Percentiles rank a stretch among this genome's conserved stretches.
Conservation (phyloP, 352 stramenopile genomes). For the Phytophthora nicotianae region DNA sequence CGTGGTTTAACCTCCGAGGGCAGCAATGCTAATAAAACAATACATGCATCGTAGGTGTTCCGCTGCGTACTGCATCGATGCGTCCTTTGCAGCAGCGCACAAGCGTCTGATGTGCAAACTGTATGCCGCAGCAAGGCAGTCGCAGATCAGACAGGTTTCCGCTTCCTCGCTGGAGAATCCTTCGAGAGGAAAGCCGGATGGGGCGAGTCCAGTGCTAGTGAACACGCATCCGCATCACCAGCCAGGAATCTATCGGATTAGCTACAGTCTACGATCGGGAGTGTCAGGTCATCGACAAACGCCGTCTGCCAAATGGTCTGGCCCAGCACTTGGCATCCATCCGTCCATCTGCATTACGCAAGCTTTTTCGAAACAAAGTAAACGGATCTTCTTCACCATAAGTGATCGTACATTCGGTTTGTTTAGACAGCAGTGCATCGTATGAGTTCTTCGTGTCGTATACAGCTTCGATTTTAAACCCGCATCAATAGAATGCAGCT, state of each 20-base stretch:
- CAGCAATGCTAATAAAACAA: too few relatives aligned
- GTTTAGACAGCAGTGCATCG: too few relatives aligned
- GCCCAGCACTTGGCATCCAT: background rate
- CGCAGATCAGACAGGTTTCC: constrained; percentile 1
- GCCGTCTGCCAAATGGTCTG: too few relatives aligned
- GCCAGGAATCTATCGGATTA: background rate
- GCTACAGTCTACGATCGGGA: too few relatives aligned
- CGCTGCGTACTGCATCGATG: background rate
- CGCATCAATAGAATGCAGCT: background rate
- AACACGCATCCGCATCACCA: background rate
- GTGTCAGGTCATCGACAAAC: too few relatives aligned
- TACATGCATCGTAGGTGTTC: background rate
- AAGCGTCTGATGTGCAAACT: constrained; percentile 2
- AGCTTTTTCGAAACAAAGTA: background rate
- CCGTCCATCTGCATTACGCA: background rate
- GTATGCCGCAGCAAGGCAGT: constrained; percentile 1
- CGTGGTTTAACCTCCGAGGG: too few relatives aligned
- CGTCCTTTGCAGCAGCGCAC: background rate
- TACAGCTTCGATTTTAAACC: constrained; percentile 1
- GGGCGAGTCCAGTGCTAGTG: background rate
- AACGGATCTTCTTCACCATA: background rate
- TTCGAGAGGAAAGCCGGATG: background rate
- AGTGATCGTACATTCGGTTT: too few relatives aligned
- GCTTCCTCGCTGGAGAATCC: background rate
- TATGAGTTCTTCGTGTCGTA: too few relatives aligned